These are phyloP conservation scores for Cercophora samala DNA, from an alignment of 495 filamentous ascomycete species.

Conservation along the genomic window DNA sequence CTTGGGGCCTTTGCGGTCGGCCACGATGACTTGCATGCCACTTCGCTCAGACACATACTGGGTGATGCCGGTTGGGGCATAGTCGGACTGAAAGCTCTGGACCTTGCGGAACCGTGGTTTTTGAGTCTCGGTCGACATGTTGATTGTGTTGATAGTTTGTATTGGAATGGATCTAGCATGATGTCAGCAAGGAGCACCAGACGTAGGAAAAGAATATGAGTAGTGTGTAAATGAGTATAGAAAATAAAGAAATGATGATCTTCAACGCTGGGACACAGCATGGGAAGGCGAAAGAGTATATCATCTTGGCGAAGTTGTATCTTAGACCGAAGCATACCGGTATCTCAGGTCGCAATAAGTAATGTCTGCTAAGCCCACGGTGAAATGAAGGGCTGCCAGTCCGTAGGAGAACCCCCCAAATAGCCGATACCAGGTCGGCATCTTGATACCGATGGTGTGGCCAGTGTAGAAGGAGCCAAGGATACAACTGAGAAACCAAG, in stretches of 20 bases:
- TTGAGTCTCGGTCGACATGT: conserved; percentile 37
- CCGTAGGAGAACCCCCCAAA: conserved; percentile 22
- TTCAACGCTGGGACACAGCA: background rate
- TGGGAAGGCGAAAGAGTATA: background rate
- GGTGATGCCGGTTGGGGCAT: conserved; percentile 77
- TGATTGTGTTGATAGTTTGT: conserved; percentile 17
- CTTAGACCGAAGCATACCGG: conserved; percentile 9
- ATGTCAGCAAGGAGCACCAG: conserved; percentile 19
- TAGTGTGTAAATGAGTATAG: background rate
- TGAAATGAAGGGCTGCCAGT: background rate
- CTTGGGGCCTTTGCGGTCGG: conserved; percentile 89
- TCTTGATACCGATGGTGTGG: conserved; percentile 12
- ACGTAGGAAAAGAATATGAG: background rate
- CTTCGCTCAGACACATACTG: conserved; percentile 79
- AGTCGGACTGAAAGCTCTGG: conserved; percentile 82
- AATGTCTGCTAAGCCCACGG: conserved; percentile 4
- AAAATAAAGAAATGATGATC: background rate
- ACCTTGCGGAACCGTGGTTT: conserved; percentile 70
- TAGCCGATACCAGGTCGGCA: conserved; percentile 20
- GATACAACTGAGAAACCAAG: background rate
- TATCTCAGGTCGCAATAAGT: conserved; percentile 7
- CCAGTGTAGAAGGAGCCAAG: background rate
- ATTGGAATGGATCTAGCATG: conserved; percentile 23
- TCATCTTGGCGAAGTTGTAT: background rate
- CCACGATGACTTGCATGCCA: conserved; percentile 89